Base-by-base conservation (phyloP, 2,329 filamentous ascomycete species). In the Plenodomus biglobosus region DNA sequence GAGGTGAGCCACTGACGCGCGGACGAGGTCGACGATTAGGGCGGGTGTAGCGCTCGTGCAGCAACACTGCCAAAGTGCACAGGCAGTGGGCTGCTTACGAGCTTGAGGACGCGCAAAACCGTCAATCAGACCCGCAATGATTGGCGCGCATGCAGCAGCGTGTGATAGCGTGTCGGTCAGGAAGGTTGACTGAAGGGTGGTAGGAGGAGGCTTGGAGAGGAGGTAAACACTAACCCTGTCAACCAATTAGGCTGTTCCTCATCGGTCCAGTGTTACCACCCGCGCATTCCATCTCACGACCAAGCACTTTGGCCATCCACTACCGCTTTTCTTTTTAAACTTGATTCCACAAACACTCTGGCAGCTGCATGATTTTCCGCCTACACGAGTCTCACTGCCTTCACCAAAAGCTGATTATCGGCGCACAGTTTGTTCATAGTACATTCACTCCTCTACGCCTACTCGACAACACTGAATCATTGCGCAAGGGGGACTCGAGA, bases 211-310 rank as follows among this genome's bases (percentile, higher is more conserved):
- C 48, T 54, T 56, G 56, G 53, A 52, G 56, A 56, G 53, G 57
- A 65, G 58, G 65, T 69, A 66, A 65, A 70, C 66, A 69, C 64
- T 66, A 70, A 64, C 62, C 27, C 60, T 59, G 62, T 61, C 58
- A 62, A 54, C 66, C 65, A 69, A 71, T 69, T 64, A 67, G 63
- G 60, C 67, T 61, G 62, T 57, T 44, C 58, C 62, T 58, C 52
- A 59, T 68, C 60, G 60, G 43, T 48, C 54, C 56, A 60, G 62
- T 66, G 51, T 62, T 50, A 66, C 66, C 55, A 58, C 59, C 61
- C 60, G 64, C 53, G 52, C 61, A 65, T 63, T 64, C 60, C 59
- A 51, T 52, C 40, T 46, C 34, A 18, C 35, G 30, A 35, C 27
- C 17, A 27, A 13, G 27, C 7, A 15, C 27, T 32, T 32, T 32